Evolutionary conservation across 768 basidiomycete species (phyloP).

Genomic region (Plicaturopsis crispa): DNA sequence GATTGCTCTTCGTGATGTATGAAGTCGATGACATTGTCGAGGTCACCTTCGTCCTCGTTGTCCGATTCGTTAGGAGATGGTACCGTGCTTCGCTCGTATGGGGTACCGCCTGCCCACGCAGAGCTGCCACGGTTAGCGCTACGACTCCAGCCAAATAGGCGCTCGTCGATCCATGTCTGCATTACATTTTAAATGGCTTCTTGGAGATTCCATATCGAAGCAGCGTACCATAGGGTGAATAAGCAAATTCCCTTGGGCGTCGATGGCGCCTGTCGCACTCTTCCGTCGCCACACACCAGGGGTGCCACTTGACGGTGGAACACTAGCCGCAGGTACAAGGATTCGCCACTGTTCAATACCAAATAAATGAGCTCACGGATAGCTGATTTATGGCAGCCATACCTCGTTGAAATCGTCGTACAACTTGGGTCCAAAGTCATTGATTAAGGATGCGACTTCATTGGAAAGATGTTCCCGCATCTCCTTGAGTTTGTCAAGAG

Average conservation of each 20-base stretch:
- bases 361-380: conserved; percentile 5
- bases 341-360: conserved; percentile 55
- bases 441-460: conserved; percentile 76
- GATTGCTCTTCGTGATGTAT: conserved; percentile 43
- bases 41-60: conserved; percentile 85
- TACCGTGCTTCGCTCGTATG: conserved; percentile 53
- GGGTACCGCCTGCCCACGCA: conserved; percentile 66
- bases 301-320: conserved; percentile 70
- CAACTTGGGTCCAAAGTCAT: conserved; percentile 82
- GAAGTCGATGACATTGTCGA: conserved; percentile 78
- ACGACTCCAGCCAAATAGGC: conserved; percentile 86
- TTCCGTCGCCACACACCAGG: conserved; percentile 76
- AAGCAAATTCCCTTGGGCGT: conserved; percentile 76
- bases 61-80: conserved; percentile 74
- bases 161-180: conserved; percentile 86
- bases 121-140: conserved; percentile 75
- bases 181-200: conserved; percentile 15
- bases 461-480: conserved; percentile 72
- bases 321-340: conserved; percentile 74
- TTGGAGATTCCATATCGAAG: conserved; percentile 13
- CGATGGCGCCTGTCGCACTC: conserved; percentile 75
- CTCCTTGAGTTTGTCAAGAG: conserved; percentile 66
- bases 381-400: conserved; percentile 13
- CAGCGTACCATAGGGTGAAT: conserved; percentile 77
- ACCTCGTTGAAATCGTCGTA: conserved; percentile 87